phyloP scores from a whole-genome alignment of 352 stramenopile species.

The Globisporangium cystogenes region DNA sequence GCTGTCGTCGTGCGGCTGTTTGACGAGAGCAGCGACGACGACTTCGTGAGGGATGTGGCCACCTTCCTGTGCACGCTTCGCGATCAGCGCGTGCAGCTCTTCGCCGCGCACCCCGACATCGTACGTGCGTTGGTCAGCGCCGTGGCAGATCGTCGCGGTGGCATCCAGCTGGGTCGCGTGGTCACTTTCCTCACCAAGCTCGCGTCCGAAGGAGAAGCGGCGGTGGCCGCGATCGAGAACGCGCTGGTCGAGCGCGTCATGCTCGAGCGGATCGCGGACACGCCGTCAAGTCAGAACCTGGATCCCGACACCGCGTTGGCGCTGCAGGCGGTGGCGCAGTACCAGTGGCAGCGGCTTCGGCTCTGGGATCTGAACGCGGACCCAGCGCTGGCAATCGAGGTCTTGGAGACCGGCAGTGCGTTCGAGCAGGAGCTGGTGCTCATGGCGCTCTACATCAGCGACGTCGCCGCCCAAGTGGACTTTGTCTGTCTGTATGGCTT shows the following conservation, averaged over 20 bases:
- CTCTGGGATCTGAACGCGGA: not conserved
- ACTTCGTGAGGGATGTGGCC: not conserved
- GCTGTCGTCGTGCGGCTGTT: not conserved
- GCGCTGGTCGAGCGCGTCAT: not conserved
- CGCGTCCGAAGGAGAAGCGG: not conserved
- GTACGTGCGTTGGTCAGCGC: not conserved
- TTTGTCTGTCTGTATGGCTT: not conserved
- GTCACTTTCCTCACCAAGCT: not conserved
- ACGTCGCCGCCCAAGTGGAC: not conserved
- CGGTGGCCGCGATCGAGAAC: not conserved
- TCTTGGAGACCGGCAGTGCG: not conserved
- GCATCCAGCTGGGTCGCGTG: not conserved
- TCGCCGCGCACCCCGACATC: not conserved
- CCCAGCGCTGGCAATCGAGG: not conserved
- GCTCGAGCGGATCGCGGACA: not conserved
- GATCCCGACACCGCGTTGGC: not conserved
- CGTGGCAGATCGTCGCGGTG: not conserved
- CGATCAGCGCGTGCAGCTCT: not conserved
- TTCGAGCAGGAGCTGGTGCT: not conserved
- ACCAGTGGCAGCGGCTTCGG: not conserved
- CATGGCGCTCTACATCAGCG: not conserved
- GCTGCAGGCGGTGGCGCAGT: not conserved
- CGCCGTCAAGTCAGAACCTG: not conserved
- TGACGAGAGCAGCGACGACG: not conserved
- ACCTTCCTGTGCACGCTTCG: not conserved